Base-by-base conservation (phyloP, 2,329 filamentous ascomycete species). In the Fusarium buxicola region DNA sequence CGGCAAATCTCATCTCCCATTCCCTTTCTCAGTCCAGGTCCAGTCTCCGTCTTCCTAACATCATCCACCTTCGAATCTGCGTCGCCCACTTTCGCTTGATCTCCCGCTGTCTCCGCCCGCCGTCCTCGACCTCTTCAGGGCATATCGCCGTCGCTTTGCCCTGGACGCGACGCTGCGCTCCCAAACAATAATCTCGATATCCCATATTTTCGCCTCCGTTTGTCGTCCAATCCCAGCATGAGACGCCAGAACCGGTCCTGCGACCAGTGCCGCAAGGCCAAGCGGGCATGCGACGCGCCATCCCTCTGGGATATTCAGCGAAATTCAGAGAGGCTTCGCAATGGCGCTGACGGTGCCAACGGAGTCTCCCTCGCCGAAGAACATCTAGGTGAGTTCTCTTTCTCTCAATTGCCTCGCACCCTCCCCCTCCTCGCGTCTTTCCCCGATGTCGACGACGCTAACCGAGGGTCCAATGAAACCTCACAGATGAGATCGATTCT, bases 241-340 rank as follows among this genome's bases (percentile, higher is more conserved):
- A 71, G 69, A 60, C 69, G 69, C 34, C 69, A 71, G 35, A 71
- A 71, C 52, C 69, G 69, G 27, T 71, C 69, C 51, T 71, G 69
- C 60, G 69, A 71, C 45, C 69, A 71, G 61, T 71, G 69, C 57
- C 67, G 69, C 45, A 71, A 71, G 65, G 69, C 69, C 55, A 71
- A 71, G 58, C 65, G 69, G 50, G 69, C 69, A 59, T 71, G 69
- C 57, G 69, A 71, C 52, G 69, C 69, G 63, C 69, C 69, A 16
- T 71, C 69, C 7, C 40, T 71, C n/a, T 71, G 69, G 69, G 69
- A 71, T 16, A 71, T 71, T 16, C 69, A 71, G 36, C 68, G 69
- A 57, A 71, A 71, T 52, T 48, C 67, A 3, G 69, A 69, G 51
- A 70, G 69, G 40, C 47, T 67, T 52, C 68, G 65, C 43, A 60